These are phyloP conservation scores for Xenosphaeropsis pyriputrescens DNA, from an alignment of 2,329 filamentous ascomycete species.

Conservation along the genomic window DNA sequence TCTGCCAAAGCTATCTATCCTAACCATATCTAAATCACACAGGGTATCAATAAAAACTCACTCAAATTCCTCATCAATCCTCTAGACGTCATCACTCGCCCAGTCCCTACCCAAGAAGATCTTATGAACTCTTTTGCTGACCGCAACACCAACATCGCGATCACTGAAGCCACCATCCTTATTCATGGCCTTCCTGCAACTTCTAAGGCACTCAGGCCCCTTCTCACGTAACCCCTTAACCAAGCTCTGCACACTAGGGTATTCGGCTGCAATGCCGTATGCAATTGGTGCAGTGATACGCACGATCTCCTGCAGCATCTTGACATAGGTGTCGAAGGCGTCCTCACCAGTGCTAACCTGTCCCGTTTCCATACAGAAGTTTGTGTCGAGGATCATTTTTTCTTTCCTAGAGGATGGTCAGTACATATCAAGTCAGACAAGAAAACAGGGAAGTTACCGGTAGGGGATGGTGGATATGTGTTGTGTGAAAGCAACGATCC, in stretches of 20 bases:
- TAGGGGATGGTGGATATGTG: conserved; percentile 68
- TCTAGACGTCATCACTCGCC: conserved; percentile 18
- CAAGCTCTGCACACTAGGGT: conserved; percentile 39
- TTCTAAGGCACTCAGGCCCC: conserved; percentile 42
- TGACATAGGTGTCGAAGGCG: conserved; percentile 50
- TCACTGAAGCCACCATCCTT: conserved; percentile 39
- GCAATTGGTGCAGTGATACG: conserved; percentile 61
- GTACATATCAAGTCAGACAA: background rate
- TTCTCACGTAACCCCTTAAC: conserved; percentile 38
- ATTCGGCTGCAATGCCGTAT: conserved; percentile 50
- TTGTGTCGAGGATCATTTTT: conserved; percentile 33
- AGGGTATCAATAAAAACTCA: background rate
- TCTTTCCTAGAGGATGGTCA: conserved; percentile 14
- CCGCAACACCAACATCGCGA: conserved; percentile 36
- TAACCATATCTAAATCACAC: too few relatives aligned
- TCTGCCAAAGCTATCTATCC: too few relatives aligned
- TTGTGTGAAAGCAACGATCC: conserved; percentile 62
- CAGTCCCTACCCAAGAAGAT: conserved; percentile 44
- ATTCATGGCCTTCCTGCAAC: conserved; percentile 31
- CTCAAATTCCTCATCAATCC: background rate
- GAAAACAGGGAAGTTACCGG: conserved; percentile 23
- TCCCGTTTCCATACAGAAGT: conserved; percentile 68
- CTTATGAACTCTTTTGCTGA: conserved; percentile 43
- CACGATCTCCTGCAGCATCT: conserved; percentile 63
- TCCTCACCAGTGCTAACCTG: conserved; percentile 60